Conservation (phyloP, 441 rosid species). For the Syzygium syzygioides region DNA sequence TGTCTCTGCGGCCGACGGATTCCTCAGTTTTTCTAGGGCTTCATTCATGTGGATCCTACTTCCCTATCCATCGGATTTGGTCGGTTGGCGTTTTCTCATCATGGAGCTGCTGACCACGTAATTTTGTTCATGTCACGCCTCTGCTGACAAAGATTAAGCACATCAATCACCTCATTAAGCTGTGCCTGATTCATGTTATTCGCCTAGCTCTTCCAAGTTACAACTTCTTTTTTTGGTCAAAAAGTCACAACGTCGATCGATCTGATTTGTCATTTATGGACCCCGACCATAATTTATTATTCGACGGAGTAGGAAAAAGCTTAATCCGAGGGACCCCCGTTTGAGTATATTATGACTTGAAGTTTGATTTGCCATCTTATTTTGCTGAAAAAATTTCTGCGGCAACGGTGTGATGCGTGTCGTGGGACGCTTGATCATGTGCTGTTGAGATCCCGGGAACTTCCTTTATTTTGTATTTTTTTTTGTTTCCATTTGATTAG, state of each 20-base stretch:
- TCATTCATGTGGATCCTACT: not conserved
- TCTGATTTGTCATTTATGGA: not conserved
- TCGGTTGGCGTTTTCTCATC: constrained; percentile 7
- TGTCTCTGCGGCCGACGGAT: not conserved
- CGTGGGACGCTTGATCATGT: not conserved
- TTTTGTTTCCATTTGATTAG: not conserved
- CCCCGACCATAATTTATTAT: not conserved
- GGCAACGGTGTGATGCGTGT: not conserved
- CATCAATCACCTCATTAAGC: not conserved
- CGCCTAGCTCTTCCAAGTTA: not conserved
- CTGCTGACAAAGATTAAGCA: not conserved
- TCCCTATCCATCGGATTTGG: not conserved
- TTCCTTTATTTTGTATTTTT: not conserved
- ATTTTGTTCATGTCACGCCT: not conserved
- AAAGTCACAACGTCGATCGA: not conserved
- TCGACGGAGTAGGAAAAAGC: not conserved
- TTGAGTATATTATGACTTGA: not conserved
- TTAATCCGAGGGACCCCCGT: not conserved
- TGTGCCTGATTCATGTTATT: not conserved
- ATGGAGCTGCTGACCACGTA: not conserved
- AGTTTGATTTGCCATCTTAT: not conserved
- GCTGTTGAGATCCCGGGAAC: not conserved
- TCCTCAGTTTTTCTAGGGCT: not conserved
- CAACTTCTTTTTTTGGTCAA: not conserved
- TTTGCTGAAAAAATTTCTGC: not conserved